Evolutionary conservation across 257 asterid species (phyloP).

Genomic region (Lavandula angustifolia): DNA sequence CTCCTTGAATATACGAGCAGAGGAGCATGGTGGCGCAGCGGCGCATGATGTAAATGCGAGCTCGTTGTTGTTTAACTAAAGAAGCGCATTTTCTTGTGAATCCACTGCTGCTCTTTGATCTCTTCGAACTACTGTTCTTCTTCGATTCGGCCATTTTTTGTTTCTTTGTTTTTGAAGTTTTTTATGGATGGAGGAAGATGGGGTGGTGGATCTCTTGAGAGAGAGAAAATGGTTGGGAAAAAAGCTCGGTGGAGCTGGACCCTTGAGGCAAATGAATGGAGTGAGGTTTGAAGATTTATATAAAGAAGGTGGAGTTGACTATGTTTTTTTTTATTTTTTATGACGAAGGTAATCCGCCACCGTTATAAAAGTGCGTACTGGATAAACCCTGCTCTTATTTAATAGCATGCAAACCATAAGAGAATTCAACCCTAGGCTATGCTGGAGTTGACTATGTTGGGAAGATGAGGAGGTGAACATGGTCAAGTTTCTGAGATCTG

Average conservation of each 20-base stretch:
- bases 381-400: no score
- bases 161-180: neutral
- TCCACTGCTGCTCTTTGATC: constrained; percentile 48
- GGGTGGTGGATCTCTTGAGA: neutral
- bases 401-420: no score
- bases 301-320: constrained; percentile 36
- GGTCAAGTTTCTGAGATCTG: constrained; percentile 54
- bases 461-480: constrained; percentile 45
- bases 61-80: constrained; percentile 70
- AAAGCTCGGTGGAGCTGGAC: constrained; percentile 77
- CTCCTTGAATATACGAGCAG: constrained; percentile 78
- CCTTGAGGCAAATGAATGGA: constrained; percentile 41
- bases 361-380: no score
- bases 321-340: no score
- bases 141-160: constrained; percentile 41
- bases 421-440: no score
- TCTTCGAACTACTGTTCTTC: constrained; percentile 28
- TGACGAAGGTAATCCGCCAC: no score
- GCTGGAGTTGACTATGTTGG: constrained; percentile 28
- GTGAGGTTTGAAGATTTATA: constrained; percentile 25
- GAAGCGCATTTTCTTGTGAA: constrained; percentile 70
- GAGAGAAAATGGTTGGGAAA: constrained; percentile 38
- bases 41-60: constrained; percentile 74
- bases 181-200: neutral
- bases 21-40: constrained; percentile 87